Percentiles rank a stretch among this genome's conserved stretches.
These are phyloP conservation scores for Torulaspora maleeae DNA, from an alignment of 805 yeast genomes.

Conservation along the genomic window DNA sequence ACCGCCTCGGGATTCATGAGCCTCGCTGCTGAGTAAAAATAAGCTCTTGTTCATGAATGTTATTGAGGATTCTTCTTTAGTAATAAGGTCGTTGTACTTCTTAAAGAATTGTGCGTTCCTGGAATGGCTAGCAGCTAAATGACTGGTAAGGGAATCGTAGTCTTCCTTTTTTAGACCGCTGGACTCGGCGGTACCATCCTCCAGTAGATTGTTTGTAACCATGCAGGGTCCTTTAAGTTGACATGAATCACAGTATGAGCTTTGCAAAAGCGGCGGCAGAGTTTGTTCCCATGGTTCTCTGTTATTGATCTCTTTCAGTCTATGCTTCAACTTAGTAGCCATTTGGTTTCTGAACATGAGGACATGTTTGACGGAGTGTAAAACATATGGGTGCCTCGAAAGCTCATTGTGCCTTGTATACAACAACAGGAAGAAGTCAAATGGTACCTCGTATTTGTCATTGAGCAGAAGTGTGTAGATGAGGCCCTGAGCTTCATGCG, in stretches of 20 bases:
- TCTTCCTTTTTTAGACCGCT: conserved; percentile 49
- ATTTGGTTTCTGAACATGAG: conserved; percentile 68
- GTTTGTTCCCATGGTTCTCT: conserved; percentile 24
- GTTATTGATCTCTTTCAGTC: conserved; percentile 17
- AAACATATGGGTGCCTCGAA: conserved; percentile 48
- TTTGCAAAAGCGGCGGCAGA: conserved; percentile 51
- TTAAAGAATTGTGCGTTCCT: conserved; percentile 52
- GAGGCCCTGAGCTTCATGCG: conserved; percentile 83
- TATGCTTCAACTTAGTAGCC: conserved; percentile 53
- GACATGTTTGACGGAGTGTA: conserved; percentile 59
- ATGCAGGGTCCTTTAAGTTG: conserved; percentile 54
- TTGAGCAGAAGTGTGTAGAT: conserved; percentile 72
- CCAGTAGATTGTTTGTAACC: conserved; percentile 56
- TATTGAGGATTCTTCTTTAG: conserved; percentile 65
- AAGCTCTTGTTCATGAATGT: conserved; percentile 53
- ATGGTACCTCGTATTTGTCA: conserved; percentile 72
- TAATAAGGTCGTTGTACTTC: conserved; percentile 69
- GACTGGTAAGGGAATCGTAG: conserved; percentile 48
- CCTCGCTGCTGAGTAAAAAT: conserved; percentile 48
- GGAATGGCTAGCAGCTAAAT: conserved; percentile 38
- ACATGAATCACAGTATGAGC: conserved; percentile 59
- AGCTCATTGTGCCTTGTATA: conserved; percentile 63
- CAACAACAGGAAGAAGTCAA: conserved; percentile 60
- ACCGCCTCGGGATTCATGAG: conserved; percentile 59
- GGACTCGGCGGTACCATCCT: conserved; percentile 50